Conservation (phyloP, 768 basidiomycete genomes). For the Suillus fuscotomentosus region DNA sequence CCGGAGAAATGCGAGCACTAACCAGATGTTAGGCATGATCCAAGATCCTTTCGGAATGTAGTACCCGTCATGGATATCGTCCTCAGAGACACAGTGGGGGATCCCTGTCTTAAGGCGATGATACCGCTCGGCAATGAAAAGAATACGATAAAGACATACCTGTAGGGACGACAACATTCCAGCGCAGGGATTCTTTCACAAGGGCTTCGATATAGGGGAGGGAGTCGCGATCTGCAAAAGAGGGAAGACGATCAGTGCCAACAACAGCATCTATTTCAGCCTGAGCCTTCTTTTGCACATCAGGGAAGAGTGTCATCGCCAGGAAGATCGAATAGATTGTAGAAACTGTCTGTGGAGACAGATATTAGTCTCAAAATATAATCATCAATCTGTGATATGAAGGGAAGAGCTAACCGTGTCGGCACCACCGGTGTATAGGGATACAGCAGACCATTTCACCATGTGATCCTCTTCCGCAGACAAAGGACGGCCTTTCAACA, state of each 20-base stretch:
- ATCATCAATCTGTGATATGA: not conserved
- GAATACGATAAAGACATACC: slow-evolving; percentile 43
- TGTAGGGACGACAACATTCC: slow-evolving; percentile 38
- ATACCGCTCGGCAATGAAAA: slow-evolving; percentile 36
- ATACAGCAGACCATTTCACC: slow-evolving; percentile 33
- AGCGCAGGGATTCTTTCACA: slow-evolving; percentile 53
- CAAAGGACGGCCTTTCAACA: slow-evolving; percentile 35
- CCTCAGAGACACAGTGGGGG: slow-evolving; percentile 53
- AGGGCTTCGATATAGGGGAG: slow-evolving; percentile 65
- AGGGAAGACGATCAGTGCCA: slow-evolving; percentile 60
- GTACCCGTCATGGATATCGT: slow-evolving; percentile 61
- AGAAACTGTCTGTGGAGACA: slow-evolving; percentile 53
- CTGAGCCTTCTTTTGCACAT: slow-evolving; percentile 57
- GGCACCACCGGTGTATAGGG: slow-evolving; percentile 56
- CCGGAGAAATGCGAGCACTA: slow-evolving; percentile 10
- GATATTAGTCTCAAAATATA: not conserved
- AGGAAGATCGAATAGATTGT: slow-evolving; percentile 61
- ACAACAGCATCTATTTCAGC: slow-evolving; percentile 59
- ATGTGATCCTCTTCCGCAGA: not conserved
- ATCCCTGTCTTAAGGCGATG: slow-evolving; percentile 8
- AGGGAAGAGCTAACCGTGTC: slow-evolving; percentile 32
- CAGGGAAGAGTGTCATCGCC: slow-evolving; percentile 57
- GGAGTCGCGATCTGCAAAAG: slow-evolving; percentile 54
- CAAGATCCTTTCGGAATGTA: slow-evolving; percentile 50
- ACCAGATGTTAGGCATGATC: slow-evolving; percentile 26